Conservation (phyloP, 768 basidiomycete genomes). For the Kwoniella pini region DNA sequence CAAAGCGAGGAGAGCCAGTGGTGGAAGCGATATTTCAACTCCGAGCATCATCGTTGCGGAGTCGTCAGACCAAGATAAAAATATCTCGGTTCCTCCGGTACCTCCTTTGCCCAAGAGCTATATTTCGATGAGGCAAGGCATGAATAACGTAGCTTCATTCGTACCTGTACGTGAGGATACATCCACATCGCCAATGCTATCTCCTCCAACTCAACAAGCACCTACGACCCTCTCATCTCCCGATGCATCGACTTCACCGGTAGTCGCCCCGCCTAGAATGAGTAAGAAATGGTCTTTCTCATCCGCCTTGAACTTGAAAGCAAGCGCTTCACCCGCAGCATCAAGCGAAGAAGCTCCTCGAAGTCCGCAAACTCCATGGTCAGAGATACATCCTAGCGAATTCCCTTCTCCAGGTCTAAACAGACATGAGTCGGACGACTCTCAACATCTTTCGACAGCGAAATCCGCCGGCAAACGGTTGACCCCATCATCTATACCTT, state of each 20-base stretch:
- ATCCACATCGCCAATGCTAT: constrained; percentile 54
- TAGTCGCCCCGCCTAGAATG: constrained; percentile 31
- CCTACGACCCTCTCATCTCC: constrained; percentile 15
- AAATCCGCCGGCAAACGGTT: constrained; percentile 28
- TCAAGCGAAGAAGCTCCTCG: constrained; percentile 47
- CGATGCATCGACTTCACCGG: constrained; percentile 16
- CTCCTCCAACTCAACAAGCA: constrained; percentile 7
- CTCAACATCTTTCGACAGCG: constrained; percentile 13
- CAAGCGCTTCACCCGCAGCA: constrained; percentile 30
- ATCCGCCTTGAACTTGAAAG: constrained; percentile 48
- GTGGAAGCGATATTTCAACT: constrained; percentile 33
- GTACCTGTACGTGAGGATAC: constrained; percentile 18
- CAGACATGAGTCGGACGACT: constrained; percentile 23
- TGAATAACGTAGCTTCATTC: constrained; percentile 19
- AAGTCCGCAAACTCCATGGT: constrained; percentile 40
- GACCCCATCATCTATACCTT: constrained; percentile 49
- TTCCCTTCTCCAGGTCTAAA: constrained; percentile 23
- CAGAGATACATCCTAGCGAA: constrained; percentile 34
- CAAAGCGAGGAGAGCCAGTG: constrained; percentile 30
- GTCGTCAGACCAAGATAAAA: constrained; percentile 21
- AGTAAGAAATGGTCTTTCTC: constrained; percentile 55
- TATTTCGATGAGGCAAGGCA: constrained; percentile 41
- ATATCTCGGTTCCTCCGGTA: constrained; percentile 47
- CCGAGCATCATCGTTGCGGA: constrained; percentile 27
- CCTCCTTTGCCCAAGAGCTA: constrained; percentile 52